Conservation (phyloP, 2,329 filamentous ascomycete genomes). For the Cladosporium velox region DNA sequence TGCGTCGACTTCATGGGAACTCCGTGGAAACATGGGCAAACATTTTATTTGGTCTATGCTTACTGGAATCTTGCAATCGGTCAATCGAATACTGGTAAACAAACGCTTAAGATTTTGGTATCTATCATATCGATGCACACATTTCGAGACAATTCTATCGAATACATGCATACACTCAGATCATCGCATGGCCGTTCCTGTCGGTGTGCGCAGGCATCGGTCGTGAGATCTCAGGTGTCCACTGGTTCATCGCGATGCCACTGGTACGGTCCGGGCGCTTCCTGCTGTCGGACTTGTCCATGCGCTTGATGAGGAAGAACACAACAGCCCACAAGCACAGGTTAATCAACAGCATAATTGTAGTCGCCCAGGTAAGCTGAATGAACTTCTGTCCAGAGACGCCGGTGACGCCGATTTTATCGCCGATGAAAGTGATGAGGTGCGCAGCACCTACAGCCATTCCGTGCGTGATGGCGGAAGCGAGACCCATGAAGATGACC, state of each 20-base stretch:
- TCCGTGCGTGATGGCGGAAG: constrained; percentile 74
- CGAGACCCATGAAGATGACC: constrained; percentile 64
- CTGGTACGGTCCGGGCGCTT: constrained; percentile 23
- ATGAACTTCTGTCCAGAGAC: constrained; percentile 58
- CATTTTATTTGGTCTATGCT: background rate
- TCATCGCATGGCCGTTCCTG: constrained; percentile 15
- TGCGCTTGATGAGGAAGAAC: constrained; percentile 18
- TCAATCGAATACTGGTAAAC: background rate
- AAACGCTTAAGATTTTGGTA: background rate
- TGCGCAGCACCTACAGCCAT: constrained; percentile 56
- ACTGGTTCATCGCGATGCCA: constrained; percentile 16
- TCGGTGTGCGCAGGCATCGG: constrained; percentile 14
- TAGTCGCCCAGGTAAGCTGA: constrained; percentile 61
- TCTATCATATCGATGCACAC: background rate
- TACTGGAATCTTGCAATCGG: background rate
- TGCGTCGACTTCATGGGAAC: background rate
- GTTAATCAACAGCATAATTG: constrained; percentile 35
- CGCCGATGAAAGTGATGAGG: constrained; percentile 56
- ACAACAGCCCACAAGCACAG: constrained; percentile 25
- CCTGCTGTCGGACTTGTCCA: constrained; percentile 10
- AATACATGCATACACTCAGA: background rate
- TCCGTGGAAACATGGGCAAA: background rate
- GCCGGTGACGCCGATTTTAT: constrained; percentile 52
- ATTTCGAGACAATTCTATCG: background rate
- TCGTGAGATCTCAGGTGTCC: background rate